phyloP scores from a whole-genome alignment of 139 green algal species.

The Limnomonas spitsbergensis region DNA sequence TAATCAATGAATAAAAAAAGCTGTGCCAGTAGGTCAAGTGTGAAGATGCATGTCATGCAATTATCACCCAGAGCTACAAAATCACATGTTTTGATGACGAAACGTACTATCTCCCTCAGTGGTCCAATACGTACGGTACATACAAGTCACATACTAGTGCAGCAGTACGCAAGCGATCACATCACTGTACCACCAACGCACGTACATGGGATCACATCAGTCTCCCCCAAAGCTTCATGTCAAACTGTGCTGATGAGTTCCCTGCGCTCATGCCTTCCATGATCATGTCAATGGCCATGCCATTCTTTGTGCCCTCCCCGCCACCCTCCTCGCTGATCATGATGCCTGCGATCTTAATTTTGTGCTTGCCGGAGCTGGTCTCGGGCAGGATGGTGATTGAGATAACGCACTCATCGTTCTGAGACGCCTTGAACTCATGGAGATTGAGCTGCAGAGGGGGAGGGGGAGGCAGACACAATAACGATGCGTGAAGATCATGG shows the following conservation, averaged over 20 bases:
- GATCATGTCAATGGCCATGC: not conserved
- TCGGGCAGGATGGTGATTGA: not conserved
- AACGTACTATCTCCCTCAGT: too few species aligned
- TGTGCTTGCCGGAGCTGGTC: not conserved
- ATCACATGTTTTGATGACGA: too few species aligned
- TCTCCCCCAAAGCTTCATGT: not conserved
- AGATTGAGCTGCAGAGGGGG: not conserved
- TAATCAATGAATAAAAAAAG: too few species aligned
- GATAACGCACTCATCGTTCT: conserved; percentile 4
- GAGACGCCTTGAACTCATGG: not conserved
- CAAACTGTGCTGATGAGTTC: not conserved
- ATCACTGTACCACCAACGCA: not conserved
- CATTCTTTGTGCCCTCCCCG: not conserved
- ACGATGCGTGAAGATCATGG: too few species aligned
- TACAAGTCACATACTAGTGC: not conserved
- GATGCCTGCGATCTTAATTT: conserved; percentile 14
- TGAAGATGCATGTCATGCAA: too few species aligned
- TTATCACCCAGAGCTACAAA: too few species aligned
- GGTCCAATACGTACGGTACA: too few species aligned
- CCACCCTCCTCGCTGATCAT: conserved; percentile 22
- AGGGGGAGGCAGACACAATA: too few species aligned
- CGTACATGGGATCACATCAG: not conserved
- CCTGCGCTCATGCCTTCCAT: not conserved
- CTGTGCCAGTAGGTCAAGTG: too few species aligned
- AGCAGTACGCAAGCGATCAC: conserved; percentile 1